Conservation (phyloP, 2,329 filamentous ascomycete species). For the Colletotrichum tamarilloi region DNA sequence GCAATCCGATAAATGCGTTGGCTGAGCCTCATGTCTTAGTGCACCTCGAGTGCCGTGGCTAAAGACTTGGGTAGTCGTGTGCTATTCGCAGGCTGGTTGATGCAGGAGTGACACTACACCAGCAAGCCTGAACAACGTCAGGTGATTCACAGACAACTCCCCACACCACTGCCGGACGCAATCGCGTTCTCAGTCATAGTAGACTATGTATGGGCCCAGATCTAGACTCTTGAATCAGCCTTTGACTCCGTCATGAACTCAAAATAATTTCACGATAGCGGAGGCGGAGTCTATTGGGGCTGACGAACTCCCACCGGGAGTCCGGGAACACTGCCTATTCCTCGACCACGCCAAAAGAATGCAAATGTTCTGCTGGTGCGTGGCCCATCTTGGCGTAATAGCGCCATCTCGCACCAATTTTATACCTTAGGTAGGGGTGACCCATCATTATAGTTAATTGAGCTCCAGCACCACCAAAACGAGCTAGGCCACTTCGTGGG, state of each 20-base stretch:
- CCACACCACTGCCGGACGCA: no score
- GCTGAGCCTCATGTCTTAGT: not conserved
- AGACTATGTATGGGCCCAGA: no score
- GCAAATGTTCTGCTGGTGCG: not conserved
- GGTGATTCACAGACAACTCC: no score
- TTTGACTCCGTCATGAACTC: not conserved
- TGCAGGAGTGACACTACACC: no score
- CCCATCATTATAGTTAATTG: not conserved
- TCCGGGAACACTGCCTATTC: not conserved
- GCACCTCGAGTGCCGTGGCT: not conserved
- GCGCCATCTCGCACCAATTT: not conserved
- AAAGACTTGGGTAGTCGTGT: no score
- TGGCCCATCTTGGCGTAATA: not conserved
- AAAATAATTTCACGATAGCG: not conserved
- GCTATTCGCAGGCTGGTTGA: no score
- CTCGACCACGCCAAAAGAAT: not conserved
- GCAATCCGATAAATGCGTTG: not conserved
- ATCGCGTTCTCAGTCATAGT: no score
- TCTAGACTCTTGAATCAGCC: not conserved
- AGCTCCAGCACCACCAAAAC: not conserved
- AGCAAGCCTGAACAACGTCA: no score
- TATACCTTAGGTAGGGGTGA: slow-evolving; percentile 6
- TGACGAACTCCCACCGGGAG: not conserved
- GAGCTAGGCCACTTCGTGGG: not conserved
- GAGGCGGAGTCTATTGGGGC: not conserved